Evolutionary conservation across 2,329 filamentous ascomycete genomes (phyloP), one percentile per base, ranked within the genome.

Genomic region (Claviceps cyperi): DNA sequence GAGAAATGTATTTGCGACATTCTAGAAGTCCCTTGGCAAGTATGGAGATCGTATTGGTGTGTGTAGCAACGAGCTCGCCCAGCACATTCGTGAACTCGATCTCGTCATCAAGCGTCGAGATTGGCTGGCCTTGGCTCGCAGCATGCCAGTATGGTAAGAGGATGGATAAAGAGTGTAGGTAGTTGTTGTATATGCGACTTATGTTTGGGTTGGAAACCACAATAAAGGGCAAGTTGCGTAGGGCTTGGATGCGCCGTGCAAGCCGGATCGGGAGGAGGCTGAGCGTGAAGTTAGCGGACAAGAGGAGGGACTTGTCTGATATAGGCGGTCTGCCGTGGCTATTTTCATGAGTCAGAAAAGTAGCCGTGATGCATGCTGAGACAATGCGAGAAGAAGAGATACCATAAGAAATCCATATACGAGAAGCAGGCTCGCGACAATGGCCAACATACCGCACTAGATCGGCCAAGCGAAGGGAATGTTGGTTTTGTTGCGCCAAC

Each of bases 171-270:
- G 89, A 95, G 67, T 96, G 90, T 43, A 94, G 75, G 66, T 98
- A 98, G 68, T 96, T 97, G 67, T 86, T 83, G 73, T 97, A 95
- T 56, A 98, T 98, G 60, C 84, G 83, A 24, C 84, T 86, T 58
- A 98, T 89, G 64, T 96, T 88, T 1, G 89, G 87, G 64, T 98
- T 97, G n/a, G 91, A 90, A 24, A 98, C 92, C 50, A 98, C 91
- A 56, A 98, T 97, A 67, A 91, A 98, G 0, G 92, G 92, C 8
- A 98, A 79, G 63, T 94, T 95, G 55, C 90, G 84, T 17, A 98
- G 74, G 43, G 89, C 88, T 65, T 95, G 86, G 56, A 98, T 94
- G 51, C 92, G 87, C 64, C 94, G 88, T 24, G 92, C 92, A 24
- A 98, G 81, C 38, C 92, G 87, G 47, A 92, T 86, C 14, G 92